A percentile compares a stretch with the other conserved stretches of the same genome.
Conservation (phyloP, 2,329 filamentous ascomycete genomes). For the Alternaria sp. region DNA sequence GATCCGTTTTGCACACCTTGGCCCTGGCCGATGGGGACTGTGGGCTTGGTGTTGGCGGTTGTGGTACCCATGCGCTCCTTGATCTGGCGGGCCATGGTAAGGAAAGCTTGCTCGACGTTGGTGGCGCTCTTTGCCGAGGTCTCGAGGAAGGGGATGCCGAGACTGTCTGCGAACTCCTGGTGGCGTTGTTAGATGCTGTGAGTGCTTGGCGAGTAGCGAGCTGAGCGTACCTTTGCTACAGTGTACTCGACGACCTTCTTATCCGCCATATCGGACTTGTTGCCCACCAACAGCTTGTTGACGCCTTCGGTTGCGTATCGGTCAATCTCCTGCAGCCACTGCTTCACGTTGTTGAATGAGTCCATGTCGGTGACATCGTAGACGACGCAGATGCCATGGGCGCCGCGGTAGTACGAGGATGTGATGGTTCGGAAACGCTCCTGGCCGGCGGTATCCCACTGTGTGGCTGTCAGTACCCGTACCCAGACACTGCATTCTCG, state of each 20-base stretch:
- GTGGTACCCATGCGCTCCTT: slow-evolving; percentile 99
- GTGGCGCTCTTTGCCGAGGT: slow-evolving; percentile 99
- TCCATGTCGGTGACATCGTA: slow-evolving; percentile 99
- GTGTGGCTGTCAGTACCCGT: slow-evolving; percentile 33
- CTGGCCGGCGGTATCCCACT: slow-evolving; percentile 99
- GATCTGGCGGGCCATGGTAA: slow-evolving; percentile 99
- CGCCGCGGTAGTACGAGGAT: slow-evolving; percentile 98
- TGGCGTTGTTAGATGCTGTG: slow-evolving; percentile 26
- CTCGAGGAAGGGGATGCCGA: slow-evolving; percentile 99
- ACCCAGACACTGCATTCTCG: neutral
- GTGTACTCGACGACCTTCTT: slow-evolving; percentile 99
- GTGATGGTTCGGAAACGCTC: slow-evolving; percentile 99
- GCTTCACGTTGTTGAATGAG: slow-evolving; percentile 99
- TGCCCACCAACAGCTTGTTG: slow-evolving; percentile 98
- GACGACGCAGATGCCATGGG: slow-evolving; percentile 98
- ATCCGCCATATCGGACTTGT: slow-evolving; percentile 99
- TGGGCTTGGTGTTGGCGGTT: slow-evolving; percentile 97
- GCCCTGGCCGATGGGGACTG: slow-evolving; percentile 92
- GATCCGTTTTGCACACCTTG: slow-evolving; percentile 90
- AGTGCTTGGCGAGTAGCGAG: neutral
- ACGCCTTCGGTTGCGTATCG: slow-evolving; percentile 98
- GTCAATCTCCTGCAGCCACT: slow-evolving; percentile 99
- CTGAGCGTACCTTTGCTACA: slow-evolving; percentile 84
- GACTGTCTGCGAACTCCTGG: slow-evolving; percentile 97
- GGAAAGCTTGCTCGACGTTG: slow-evolving; percentile 99